Evolutionary conservation across 2,329 filamentous ascomycete genomes (phyloP), one percentile per base, ranked within the genome.

Genomic region (Harringtonia aguacate): DNA sequence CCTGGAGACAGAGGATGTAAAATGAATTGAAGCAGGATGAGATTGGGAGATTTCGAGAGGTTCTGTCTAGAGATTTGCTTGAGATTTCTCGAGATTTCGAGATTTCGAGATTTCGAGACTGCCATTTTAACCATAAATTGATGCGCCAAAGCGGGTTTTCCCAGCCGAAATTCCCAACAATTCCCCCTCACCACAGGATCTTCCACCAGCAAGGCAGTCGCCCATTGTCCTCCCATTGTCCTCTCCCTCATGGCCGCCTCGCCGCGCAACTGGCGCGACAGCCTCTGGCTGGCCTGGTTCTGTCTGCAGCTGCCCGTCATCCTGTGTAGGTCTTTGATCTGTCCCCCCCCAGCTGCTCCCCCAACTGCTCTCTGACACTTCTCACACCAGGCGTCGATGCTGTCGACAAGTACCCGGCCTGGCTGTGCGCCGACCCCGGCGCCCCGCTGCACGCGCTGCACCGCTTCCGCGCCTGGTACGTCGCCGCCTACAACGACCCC

Each of bases 401-500:
- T 39, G 66, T 74, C 30, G 63, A 66, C 28, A 64, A 74, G 50
- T 77, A 76, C 55, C 75, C 75, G 1, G 46, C 53, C 2, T 59
- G 57, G 40, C 63, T 77, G 37, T 73, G 66, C 58, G 53, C 59
- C 3, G 46, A 61, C 0, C 53, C 63, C 1, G 60, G 56, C 5
- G 56, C 66, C 0, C 73, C 73, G 1, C 59, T 77, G 8, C 67
- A 73, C 56, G 61, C 67, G 49, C 60, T 76, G 37, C 57, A 64
- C 49, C 45, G 58, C 30, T 54, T 76, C 46, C 68, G 71, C 46
- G 47, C 59, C 4, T 65, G 61, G 52, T 77, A 77, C 58, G 57
- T 70, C 36, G 47, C 56, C 30, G 59, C 60, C 12, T 70, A 70
- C 52, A 70, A 72, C 45, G 75, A 79, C 57, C 73, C 72, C 8